Evolutionary conservation across 2,329 filamentous ascomycete species (phyloP).

Genomic region (Ascochyta clinopodiicola): DNA sequence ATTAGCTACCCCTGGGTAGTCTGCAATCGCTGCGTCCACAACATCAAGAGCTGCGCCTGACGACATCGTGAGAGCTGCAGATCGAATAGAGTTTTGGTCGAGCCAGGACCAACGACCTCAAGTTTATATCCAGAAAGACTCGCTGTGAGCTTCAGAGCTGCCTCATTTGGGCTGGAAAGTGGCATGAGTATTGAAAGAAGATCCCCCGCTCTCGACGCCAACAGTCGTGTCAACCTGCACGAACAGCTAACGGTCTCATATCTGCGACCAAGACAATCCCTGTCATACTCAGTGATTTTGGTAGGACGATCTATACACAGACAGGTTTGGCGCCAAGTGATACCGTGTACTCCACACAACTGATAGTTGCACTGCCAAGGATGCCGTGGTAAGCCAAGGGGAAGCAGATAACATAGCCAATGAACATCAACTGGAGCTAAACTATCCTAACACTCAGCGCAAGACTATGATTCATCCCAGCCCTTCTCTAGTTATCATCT

Average conservation of each 20-base stretch:
- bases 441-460: neutral
- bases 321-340: conserved; percentile 27
- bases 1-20: conserved; percentile 14
- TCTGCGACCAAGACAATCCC: neutral
- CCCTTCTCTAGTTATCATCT: neutral
- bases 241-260: conserved; percentile 18
- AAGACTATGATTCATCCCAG: neutral
- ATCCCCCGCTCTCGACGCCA: conserved; percentile 16
- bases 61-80: conserved; percentile 18
- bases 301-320: neutral
- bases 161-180: conserved; percentile 25
- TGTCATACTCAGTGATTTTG: neutral
- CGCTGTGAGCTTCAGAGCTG: conserved; percentile 17
- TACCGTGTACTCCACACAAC: neutral
- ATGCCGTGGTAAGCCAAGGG: conserved; percentile 13
- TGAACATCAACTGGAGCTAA: neutral
- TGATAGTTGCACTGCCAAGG: conserved; percentile 6
- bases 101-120: neutral
- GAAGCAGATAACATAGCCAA: conserved; percentile 4
- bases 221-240: neutral
- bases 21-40: conserved; percentile 23
- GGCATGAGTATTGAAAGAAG: conserved; percentile 1
- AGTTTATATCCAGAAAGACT: conserved; percentile 2
- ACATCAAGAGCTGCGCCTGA: conserved; percentile 27
- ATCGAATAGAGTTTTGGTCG: neutral